Conservation (phyloP, 2,329 filamentous ascomycete genomes). For the Coniochaeta pulveracea region DNA sequence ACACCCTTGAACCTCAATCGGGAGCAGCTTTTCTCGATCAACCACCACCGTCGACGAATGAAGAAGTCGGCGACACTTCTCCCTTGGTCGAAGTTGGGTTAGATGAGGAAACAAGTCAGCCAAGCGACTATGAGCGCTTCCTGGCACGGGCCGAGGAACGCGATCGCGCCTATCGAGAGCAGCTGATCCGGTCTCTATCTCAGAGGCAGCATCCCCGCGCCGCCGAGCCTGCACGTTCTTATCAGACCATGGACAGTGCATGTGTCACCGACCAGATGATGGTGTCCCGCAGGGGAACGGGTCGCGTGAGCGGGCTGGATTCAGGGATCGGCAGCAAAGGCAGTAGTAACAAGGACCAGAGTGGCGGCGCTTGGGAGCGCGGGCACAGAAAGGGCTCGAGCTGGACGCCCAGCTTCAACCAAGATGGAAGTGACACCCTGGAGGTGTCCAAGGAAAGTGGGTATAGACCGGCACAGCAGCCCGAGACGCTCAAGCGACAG, state of each 20-base stretch:
- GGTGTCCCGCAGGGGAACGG: no score
- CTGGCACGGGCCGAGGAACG: constrained; percentile 15
- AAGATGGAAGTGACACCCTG: neutral
- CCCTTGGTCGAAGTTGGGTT: no score
- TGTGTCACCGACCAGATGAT: neutral
- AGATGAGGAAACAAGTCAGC: no score
- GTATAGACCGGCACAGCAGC: constrained; percentile 3
- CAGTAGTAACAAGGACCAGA: constrained; percentile 3
- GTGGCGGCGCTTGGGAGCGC: constrained; percentile 1
- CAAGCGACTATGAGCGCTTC: constrained; percentile 17
- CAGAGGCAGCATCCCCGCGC: constrained; percentile 6
- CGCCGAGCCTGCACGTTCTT: neutral
- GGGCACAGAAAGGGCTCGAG: constrained; percentile 6
- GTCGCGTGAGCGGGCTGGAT: constrained; percentile 1
- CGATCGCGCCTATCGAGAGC: constrained; percentile 13
- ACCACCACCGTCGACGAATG: no score
- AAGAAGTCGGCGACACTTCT: no score
- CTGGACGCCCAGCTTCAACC: constrained; percentile 8
- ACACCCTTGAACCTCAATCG: no score
- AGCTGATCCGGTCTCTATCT: constrained; percentile 11
- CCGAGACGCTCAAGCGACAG: constrained; percentile 12
- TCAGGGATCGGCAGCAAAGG: constrained; percentile 3
- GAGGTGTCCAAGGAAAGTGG: constrained; percentile 1
- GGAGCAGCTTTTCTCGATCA: no score
- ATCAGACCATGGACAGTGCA: neutral